Conservation (phyloP, 202 grass and related monocot species). For the Sporobolus alterniflorus region DNA sequence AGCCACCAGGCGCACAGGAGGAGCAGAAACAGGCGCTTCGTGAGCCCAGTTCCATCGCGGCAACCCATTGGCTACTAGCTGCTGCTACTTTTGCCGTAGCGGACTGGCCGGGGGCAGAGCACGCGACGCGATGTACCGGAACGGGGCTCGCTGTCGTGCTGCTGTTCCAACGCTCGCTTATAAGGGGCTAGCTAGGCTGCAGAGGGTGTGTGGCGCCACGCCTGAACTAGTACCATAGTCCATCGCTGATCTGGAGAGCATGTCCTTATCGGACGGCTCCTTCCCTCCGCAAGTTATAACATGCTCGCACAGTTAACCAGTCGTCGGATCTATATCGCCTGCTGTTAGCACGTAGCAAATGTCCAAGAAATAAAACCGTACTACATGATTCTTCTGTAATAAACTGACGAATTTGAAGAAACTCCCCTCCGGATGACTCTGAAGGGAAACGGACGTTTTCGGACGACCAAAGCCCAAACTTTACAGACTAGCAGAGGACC, state of each 20-base stretch:
- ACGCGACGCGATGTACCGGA: neutral
- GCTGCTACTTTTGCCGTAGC: neutral
- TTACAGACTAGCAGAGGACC: neutral
- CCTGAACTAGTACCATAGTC: neutral
- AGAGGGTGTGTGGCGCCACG: neutral
- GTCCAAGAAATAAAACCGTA: neutral
- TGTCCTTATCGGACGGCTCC: constrained; percentile 12
- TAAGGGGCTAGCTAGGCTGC: neutral
- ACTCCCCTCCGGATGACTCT: neutral
- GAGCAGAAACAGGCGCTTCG: neutral
- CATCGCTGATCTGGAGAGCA: neutral
- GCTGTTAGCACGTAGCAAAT: neutral
- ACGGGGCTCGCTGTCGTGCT: neutral
- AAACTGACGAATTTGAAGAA: neutral
- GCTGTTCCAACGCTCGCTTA: neutral
- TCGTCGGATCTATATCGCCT: neutral
- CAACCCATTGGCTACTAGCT: constrained; percentile 1
- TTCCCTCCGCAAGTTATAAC: neutral
- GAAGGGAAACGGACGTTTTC: neutral
- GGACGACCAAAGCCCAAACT: neutral
- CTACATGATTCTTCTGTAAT: neutral
- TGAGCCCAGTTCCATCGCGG: neutral
- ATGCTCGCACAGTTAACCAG: constrained; percentile 3
- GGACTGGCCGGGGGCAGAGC: neutral
- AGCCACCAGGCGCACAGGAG: constrained; percentile 4